A percentile compares a stretch with the other conserved stretches of the same genome.
phyloP scores from a whole-genome alignment of 1,139 yeast species.

The Kodamaea plutei region DNA sequence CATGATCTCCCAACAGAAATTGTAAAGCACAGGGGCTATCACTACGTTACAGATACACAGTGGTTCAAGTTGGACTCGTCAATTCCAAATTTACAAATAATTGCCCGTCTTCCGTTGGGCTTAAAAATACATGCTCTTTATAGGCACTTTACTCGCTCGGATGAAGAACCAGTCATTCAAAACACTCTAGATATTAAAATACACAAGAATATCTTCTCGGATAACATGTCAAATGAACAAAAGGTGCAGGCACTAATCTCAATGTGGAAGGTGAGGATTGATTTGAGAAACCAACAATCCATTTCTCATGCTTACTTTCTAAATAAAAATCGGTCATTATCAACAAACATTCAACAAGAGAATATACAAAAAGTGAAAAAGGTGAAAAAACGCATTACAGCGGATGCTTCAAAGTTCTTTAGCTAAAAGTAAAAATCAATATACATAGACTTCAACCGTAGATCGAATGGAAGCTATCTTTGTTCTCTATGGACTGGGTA shows the following conservation, averaged over 20 bases:
- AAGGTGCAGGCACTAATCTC: conserved; percentile 5
- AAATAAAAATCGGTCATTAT: conserved; percentile 9
- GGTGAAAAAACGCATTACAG: conserved; percentile 6
- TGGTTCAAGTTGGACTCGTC: conserved; percentile 19
- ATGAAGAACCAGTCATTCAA: conserved; percentile 1
- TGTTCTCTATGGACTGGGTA: too few relatives aligned
- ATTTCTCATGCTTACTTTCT: conserved; percentile 7
- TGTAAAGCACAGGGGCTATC: conserved; percentile 5
- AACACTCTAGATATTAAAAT: conserved; percentile 19
- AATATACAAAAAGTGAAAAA: conserved; percentile 1
- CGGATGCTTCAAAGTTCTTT: conserved; percentile 13
- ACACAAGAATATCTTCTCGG: conserved; percentile 4
- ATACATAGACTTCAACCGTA: conserved; percentile 9
- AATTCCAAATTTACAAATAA: conserved; percentile 7
- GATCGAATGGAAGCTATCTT: conserved; percentile 12
- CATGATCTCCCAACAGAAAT: conserved; percentile 9
- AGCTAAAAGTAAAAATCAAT: conserved; percentile 3
- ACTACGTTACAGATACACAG: conserved; percentile 19
- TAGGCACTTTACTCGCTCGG: conserved; percentile 3
- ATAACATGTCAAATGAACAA: conserved; percentile 1
- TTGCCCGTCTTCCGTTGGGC: conserved; percentile 24
- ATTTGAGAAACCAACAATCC: conserved; percentile 4
- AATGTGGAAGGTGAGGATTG: conserved; percentile 12
- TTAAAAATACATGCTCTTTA: conserved; percentile 21
- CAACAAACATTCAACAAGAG: conserved; percentile 2